Evolutionary conservation across 2,329 filamentous ascomycete species (phyloP), one percentile per base, ranked within the genome.

Genomic region (Uncinocarpus reesii): DNA sequence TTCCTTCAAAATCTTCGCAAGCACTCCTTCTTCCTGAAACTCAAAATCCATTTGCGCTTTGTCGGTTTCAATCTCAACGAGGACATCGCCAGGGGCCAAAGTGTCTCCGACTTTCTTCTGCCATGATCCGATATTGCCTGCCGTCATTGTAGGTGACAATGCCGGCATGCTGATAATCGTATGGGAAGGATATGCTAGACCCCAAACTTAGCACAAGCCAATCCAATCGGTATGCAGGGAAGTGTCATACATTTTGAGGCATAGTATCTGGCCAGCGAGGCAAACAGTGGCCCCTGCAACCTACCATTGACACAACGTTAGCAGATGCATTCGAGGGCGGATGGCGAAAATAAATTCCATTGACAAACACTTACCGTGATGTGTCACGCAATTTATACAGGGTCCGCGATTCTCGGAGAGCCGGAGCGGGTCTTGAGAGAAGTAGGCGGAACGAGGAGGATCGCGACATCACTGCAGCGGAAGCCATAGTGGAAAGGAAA

Each of bases 41-140:
- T 98, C 92, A 68, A 98, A 96, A 75, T 98, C 92, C 92, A 98
- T 98, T 75, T 96, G 92, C 56, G 92, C 92, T 79, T 98, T 98
- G 73, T 98, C 92, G 61, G 92, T 98, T 79, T 98, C 92, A 62
- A 96, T 95, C 77, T 95, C 89, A 58, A 95, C 89, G 59, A 98
- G 74, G 40, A 98, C 92, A 67, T 98, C 92, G 66, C 92, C 92
- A 45, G 93, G 89, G 50, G 79, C 74, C 67, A 98, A 82, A 54
- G 75, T 64, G 69, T 98, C 92, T 65, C 92, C 92, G 57, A 81
- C 77, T 75, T 95, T 93, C 80, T 96, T 98, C 75, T 96, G 87
- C 92, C 92, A 98, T 56, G 81, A 75, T 61, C 92, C 93, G 69
- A 98, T 94, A 75, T 94, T 95, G 67, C 92, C 92, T 54, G 86